phyloP scores from a whole-genome alignment of 2,329 filamentous ascomycete genomes.

The Byssothecium circinans region DNA sequence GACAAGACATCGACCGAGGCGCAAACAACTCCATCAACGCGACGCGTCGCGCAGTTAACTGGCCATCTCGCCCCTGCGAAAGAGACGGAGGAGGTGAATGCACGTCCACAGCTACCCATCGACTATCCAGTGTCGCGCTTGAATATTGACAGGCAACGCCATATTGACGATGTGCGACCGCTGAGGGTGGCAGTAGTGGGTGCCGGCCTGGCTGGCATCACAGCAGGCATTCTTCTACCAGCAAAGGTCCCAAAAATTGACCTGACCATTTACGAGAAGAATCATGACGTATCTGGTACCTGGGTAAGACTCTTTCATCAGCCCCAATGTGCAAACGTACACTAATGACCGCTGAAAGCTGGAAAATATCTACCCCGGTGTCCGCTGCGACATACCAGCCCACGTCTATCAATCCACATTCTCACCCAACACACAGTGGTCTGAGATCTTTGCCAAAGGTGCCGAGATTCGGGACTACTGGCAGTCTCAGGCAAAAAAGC shows the following conservation, averaged over 20 bases:
- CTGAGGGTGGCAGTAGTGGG: conserved; percentile 63
- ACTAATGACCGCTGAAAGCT: no score
- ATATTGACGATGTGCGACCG: conserved; percentile 34
- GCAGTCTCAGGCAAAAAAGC: conserved; percentile 43
- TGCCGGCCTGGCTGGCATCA: conserved; percentile 64
- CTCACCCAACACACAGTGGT: conserved; percentile 49
- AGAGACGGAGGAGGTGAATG: conserved; percentile 19
- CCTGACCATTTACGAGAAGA: conserved; percentile 53
- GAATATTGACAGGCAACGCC: conserved; percentile 27
- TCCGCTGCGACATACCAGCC: conserved; percentile 36
- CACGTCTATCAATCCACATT: conserved; percentile 49
- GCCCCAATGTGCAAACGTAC: no score
- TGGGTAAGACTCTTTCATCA: no score
- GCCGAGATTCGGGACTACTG: conserved; percentile 49
- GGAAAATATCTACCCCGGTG: conserved; percentile 41
- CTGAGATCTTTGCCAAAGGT: conserved; percentile 45
- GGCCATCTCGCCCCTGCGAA: conserved; percentile 25
- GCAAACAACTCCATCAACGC: conserved; percentile 19
- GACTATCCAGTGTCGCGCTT: conserved; percentile 31
- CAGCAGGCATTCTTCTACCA: conserved; percentile 66
- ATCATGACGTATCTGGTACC: conserved; percentile 47
- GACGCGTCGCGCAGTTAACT: conserved; percentile 31
- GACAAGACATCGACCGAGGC: conserved; percentile 16
- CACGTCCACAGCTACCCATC: conserved; percentile 16
- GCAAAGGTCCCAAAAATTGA: conserved; percentile 69